Evolutionary conservation across 75 land plant species (phyloP).

Genomic region (Sequoiadendron giganteum): DNA sequence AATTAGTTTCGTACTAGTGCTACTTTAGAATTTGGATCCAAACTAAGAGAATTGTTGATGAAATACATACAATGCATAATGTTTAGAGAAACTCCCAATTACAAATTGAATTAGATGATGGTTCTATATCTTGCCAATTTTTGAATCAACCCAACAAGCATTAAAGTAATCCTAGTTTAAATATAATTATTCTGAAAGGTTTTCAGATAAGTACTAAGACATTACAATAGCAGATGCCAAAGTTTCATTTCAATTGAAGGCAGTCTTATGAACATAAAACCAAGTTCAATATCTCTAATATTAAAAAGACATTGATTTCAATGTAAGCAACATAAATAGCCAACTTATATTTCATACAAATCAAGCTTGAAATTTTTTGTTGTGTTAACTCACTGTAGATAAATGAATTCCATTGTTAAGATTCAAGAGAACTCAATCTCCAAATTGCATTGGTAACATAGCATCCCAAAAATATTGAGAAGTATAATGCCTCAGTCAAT

Average conservation of each 20-base stretch:
- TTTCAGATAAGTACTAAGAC: neutral
- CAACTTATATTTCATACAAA: neutral
- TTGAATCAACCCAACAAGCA: neutral
- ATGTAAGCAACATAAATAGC: neutral
- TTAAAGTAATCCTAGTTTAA: neutral
- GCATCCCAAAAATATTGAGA: neutral
- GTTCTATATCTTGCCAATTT: neutral
- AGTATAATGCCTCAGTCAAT: neutral
- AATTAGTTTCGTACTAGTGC: neutral
- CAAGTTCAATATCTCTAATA: neutral
- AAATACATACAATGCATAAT: neutral
- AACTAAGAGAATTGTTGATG: neutral
- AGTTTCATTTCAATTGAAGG: neutral
- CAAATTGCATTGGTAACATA: neutral
- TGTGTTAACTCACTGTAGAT: neutral
- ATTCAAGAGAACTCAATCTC: neutral
- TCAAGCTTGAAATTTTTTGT: neutral
- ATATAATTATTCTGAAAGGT: neutral
- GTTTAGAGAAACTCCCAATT: too few species aligned
- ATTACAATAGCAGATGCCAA: neutral
- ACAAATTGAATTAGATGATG: too few species aligned
- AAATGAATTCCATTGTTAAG: neutral
- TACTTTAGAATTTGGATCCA: neutral
- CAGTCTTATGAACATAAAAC: neutral
- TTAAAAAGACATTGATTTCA: neutral